phyloP scores from a whole-genome alignment of 2,329 filamentous ascomycete species.

The Pestalotiopsis sp. region DNA sequence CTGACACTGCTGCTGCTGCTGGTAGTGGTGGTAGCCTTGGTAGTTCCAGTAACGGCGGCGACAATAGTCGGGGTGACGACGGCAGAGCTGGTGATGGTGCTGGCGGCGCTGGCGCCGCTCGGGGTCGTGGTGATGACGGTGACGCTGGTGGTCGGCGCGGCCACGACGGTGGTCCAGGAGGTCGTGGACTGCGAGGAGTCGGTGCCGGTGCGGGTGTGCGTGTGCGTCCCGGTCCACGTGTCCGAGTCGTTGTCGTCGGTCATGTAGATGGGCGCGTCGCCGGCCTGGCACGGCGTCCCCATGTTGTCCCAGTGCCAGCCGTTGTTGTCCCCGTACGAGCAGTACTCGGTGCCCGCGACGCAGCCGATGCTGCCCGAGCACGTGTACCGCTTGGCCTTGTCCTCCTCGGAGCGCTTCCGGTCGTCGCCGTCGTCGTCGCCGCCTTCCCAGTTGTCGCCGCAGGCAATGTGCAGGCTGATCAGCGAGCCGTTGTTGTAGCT shows the following conservation, averaged over 20 bases:
- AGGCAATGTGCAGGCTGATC: constrained; percentile 3
- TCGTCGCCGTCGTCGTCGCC: background rate
- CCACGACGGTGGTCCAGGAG: background rate
- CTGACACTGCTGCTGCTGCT: background rate
- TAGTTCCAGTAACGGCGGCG: background rate
- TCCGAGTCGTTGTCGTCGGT: constrained; percentile 1
- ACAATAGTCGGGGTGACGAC: background rate
- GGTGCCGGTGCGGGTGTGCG: background rate
- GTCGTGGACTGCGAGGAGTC: background rate
- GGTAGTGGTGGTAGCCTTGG: background rate
- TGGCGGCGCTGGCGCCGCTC: background rate
- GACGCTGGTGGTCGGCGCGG: constrained; percentile 1
- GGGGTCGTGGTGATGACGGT: constrained; percentile 5
- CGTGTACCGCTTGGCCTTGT: background rate
- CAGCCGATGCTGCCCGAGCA: constrained; percentile 4
- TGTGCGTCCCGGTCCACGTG: background rate
- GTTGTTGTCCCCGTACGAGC: background rate
- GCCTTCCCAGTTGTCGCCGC: background rate
- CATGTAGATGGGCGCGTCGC: constrained; percentile 6
- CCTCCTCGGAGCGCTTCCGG: background rate
- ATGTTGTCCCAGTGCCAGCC: constrained; percentile 6
- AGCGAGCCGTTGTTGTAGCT: background rate
- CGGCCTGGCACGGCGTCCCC: background rate
- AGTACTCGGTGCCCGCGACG: background rate
- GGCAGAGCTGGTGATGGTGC: background rate